A percentile compares a stretch with the other conserved stretches of the same genome.
phyloP scores from a whole-genome alignment of 805 yeast species.

The Barnettozyma siamensis region DNA sequence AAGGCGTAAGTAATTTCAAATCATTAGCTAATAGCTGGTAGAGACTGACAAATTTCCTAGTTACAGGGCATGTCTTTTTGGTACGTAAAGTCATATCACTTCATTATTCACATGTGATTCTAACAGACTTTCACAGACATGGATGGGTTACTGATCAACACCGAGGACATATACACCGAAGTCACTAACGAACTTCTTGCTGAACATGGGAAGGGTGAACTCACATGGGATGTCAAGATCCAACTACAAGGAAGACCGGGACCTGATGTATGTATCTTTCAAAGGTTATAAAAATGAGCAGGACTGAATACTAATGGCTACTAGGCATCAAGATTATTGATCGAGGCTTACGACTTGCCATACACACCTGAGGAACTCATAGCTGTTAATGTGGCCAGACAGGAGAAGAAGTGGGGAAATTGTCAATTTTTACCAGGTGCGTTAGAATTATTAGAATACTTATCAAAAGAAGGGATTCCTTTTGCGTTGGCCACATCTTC shows the following conservation, averaged over 20 bases:
- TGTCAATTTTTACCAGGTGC: constrained; percentile 83
- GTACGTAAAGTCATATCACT: constrained; percentile 31
- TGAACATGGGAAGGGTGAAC: constrained; percentile 66
- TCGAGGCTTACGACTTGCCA: constrained; percentile 65
- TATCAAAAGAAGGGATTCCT: constrained; percentile 55
- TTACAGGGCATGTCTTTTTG: constrained; percentile 67
- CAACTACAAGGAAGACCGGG: constrained; percentile 92
- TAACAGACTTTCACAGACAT: constrained; percentile 43
- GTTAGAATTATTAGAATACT: constrained; percentile 50
- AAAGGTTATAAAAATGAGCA: no score
- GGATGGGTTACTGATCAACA: constrained; percentile 92
- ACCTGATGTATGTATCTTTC: constrained; percentile 33
- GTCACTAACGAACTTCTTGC: constrained; percentile 64
- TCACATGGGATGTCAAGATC: constrained; percentile 87
- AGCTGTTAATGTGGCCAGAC: constrained; percentile 46
- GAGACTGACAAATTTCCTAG: no score
- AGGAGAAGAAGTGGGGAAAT: constrained; percentile 49
- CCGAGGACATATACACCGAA: constrained; percentile 87
- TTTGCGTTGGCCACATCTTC: constrained; percentile 92
- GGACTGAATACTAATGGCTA: background rate
- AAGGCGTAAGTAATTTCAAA: no score
- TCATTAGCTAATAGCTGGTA: no score
- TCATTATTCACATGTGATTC: no score
- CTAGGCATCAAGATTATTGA: constrained; percentile 51
- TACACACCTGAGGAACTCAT: constrained; percentile 61